Evolutionary conservation across 192 early-diverging fungal species (phyloP).

Genomic region (Radiomyces spectabilis): DNA sequence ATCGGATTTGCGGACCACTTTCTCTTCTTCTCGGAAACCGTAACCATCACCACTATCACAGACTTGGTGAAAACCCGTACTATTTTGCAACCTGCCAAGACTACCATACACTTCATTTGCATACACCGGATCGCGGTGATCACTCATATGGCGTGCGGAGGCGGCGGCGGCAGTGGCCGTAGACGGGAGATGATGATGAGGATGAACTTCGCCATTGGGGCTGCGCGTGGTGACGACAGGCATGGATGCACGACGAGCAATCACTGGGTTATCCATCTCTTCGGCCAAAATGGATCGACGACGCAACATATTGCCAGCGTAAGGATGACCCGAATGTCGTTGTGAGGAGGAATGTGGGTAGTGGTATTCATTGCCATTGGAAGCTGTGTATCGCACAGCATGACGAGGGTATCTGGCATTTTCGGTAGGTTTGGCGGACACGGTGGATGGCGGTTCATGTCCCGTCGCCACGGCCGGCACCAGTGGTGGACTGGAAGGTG

Average conservation of each 20-base stretch:
- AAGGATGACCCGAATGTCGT: not conserved
- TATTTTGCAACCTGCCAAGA: not conserved
- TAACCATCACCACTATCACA: not conserved
- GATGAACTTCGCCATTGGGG: not conserved
- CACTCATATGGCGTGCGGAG: not conserved
- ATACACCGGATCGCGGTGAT: no score
- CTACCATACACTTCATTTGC: no score
- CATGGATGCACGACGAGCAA: slow-evolving; percentile 23
- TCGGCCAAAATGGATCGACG: slow-evolving; percentile 15
- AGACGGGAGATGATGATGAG: not conserved
- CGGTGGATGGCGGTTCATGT: not conserved
- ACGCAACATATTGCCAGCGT: not conserved
- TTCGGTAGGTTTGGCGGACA: not conserved
- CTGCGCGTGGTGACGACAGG: slow-evolving; percentile 14
- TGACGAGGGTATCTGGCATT: not conserved
- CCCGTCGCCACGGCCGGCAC: not conserved
- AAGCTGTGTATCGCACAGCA: not conserved
- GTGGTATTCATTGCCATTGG: not conserved
- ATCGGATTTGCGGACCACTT: slow-evolving; percentile 15
- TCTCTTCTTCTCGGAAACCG: not conserved
- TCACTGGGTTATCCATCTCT: slow-evolving; percentile 4
- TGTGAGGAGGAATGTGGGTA: not conserved
- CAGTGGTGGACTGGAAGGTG: slow-evolving; percentile 30
- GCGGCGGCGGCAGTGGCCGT: not conserved
- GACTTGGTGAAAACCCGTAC: not conserved